phyloP scores from a whole-genome alignment of 2,329 filamentous ascomycete genomes.

The Neodidymelliopsis sp. region DNA sequence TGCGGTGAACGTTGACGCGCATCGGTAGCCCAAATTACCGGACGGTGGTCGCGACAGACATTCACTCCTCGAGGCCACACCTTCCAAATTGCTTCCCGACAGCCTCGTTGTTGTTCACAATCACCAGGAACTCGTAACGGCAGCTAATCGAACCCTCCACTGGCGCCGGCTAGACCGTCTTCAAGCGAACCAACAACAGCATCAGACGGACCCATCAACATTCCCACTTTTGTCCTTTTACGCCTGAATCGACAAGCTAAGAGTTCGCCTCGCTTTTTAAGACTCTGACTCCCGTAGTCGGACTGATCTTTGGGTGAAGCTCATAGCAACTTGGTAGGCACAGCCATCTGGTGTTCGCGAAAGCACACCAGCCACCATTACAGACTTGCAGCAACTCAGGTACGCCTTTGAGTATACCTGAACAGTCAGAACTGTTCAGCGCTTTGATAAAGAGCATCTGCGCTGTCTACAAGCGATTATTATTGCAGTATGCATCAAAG shows the following conservation, averaged over 20 bases:
- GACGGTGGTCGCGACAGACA: conserved; percentile 23
- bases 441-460: neutral
- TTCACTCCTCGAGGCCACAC: neutral
- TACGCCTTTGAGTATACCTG: too few relatives aligned
- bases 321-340: conserved; percentile 20
- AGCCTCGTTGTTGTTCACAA: conserved; percentile 28
- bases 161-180: conserved; percentile 48
- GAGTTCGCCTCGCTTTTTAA: too few relatives aligned
- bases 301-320: conserved; percentile 18
- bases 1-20: conserved; percentile 26
- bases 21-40: conserved; percentile 35
- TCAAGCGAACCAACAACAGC: conserved; percentile 49
- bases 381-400: conserved; percentile 33
- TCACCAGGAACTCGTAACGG: conserved; percentile 43
- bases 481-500: conserved; percentile 48
- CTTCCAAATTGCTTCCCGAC: conserved; percentile 24
- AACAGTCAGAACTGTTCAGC: neutral
- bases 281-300: conserved; percentile 16
- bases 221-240: conserved; percentile 26
- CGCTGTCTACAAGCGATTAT: neutral
- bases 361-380: conserved; percentile 36
- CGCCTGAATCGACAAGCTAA: conserved; percentile 26
- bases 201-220: conserved; percentile 30
- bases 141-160: conserved; percentile 48
- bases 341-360: conserved; percentile 31